These are phyloP conservation scores for Penicillium olsonii DNA, from an alignment of 2,329 filamentous ascomycete genomes.

Conservation along the genomic window DNA sequence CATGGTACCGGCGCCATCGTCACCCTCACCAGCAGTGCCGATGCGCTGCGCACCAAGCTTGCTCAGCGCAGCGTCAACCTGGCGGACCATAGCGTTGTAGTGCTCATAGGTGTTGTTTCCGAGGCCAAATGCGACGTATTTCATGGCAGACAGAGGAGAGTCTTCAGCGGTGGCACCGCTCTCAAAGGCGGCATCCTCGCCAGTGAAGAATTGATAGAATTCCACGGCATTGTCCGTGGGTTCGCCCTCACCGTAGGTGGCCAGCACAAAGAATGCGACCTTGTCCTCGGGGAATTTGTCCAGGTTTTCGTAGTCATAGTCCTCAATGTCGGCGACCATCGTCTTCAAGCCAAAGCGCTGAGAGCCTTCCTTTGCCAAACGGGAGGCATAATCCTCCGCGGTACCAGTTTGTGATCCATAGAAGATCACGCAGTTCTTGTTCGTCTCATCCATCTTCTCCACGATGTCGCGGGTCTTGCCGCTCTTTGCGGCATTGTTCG, in stretches of 20 bases:
- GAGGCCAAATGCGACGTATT: constrained; percentile 92
- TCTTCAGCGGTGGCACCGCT: constrained; percentile 64
- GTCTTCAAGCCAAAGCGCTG: constrained; percentile 95
- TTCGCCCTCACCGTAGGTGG: constrained; percentile 97
- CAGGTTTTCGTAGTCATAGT: constrained; percentile 95
- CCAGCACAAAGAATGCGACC: constrained; percentile 89
- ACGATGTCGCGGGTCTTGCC: constrained; percentile 89
- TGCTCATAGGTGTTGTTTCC: constrained; percentile 99
- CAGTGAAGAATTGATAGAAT: constrained; percentile 92
- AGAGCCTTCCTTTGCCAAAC: constrained; percentile 94
- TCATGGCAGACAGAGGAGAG: constrained; percentile 76
- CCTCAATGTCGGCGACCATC: constrained; percentile 97
- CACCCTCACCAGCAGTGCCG: constrained; percentile 87
- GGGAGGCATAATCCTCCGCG: constrained; percentile 95
- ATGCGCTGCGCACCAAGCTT: constrained; percentile 83
- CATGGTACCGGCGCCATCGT: constrained; percentile 98
- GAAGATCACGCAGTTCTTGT: constrained; percentile 97
- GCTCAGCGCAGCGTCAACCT: constrained; percentile 76
- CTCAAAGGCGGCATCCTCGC: constrained; percentile 79
- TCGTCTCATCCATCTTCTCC: constrained; percentile 92
- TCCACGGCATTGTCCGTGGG: constrained; percentile 98
- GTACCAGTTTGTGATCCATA: constrained; percentile 98
- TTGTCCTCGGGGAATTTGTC: constrained; percentile 88
- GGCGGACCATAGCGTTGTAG: constrained; percentile 98
- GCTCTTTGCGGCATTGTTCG: constrained; percentile 67